Evolutionary conservation across 1,284 basidiomycete genomes (phyloP).

Genomic region (Irpex sp.): DNA sequence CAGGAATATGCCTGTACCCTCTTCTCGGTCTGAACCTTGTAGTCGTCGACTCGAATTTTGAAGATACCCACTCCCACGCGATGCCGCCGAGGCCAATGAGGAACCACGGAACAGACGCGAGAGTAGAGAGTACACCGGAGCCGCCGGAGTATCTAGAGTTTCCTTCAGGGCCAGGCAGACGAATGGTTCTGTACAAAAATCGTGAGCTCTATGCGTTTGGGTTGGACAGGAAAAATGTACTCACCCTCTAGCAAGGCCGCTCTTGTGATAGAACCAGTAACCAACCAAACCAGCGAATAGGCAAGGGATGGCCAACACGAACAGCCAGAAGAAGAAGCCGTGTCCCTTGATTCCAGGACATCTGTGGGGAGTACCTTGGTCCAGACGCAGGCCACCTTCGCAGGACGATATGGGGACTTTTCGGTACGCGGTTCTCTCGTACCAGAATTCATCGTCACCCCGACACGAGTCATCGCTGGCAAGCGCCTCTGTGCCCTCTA

Average conservation of each 20-base stretch:
- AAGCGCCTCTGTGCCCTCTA: constrained; percentile 62
- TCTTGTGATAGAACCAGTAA: constrained; percentile 76
- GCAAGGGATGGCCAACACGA: constrained; percentile 73
- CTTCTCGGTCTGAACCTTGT: constrained; percentile 45
- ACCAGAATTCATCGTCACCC: constrained; percentile 73
- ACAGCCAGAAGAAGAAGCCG: constrained; percentile 79
- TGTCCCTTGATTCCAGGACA: constrained; percentile 80
- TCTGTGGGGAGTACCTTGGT: constrained; percentile 66
- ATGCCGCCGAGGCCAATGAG: constrained; percentile 74
- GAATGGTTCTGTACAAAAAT: constrained; percentile 58
- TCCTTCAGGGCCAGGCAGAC: constrained; percentile 62
- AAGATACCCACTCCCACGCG: constrained; percentile 62
- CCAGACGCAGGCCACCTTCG: constrained; percentile 69
- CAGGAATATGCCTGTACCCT: constrained; percentile 80
- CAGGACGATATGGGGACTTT: constrained; percentile 87
- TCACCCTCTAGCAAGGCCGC: constrained; percentile 69
- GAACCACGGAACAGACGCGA: constrained; percentile 87
- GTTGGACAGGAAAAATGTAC: constrained; percentile 26
- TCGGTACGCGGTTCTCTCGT: constrained; percentile 86
- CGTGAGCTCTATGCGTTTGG: background rate
- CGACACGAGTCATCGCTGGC: constrained; percentile 60
- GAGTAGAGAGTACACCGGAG: constrained; percentile 57
- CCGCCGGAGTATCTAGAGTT: constrained; percentile 40
- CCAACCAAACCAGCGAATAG: constrained; percentile 69
- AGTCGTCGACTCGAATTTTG: constrained; percentile 39